Evolutionary conservation across 1,284 basidiomycete species (phyloP), one percentile per base, ranked within the genome.

Genomic region (Wolfiporia cocos): DNA sequence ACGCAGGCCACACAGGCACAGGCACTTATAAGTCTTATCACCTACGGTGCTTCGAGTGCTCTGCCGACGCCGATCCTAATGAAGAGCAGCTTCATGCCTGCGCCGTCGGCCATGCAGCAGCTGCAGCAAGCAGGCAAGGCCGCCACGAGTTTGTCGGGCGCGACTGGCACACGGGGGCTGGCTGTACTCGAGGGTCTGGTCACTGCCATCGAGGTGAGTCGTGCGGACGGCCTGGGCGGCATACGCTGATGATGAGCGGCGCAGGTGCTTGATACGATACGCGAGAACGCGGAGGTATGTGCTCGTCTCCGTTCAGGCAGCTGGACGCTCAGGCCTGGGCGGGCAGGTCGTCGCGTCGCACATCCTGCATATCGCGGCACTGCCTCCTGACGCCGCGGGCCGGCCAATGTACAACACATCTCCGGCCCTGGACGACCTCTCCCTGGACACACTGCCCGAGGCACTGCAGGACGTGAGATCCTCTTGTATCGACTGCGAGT

Each of bases 181-280:
- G 80, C 81, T 19, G 78, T 78, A 3, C 59, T 88, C 4, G 85
- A 88, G 44, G 85, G 80, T 2, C 61, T 86, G 14, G 79, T 83
- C 12, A 78, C 84, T 17, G 78, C 76, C 14, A 61, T 88, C 17
- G 85, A 88, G 71, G 85, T 86, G 51, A 40, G 66, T 56, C 19
- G 23, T 23, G 2, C 28, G 33, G 7, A n/a, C 11, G 26, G 10
- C 12, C 15, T 22, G 7, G 22, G 6, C 20, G 17, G 10, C 15
- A 5, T 9, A 7, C 18, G 5, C n/a, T 7, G n/a, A 35, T 37
- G 6, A 29, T 14, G 23, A 28, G 12, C 28, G 7, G 15, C 12
- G 7, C 36, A 83, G 80, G 61, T 82, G 48, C 81, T 81, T 52
- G 79, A 83, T 49, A 53, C 55, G 14, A 57, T 78, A 15, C 61